These are phyloP conservation scores for Symbiodinium pilosum DNA, from an alignment of 73 alveolate species.

Conservation along the genomic window DNA sequence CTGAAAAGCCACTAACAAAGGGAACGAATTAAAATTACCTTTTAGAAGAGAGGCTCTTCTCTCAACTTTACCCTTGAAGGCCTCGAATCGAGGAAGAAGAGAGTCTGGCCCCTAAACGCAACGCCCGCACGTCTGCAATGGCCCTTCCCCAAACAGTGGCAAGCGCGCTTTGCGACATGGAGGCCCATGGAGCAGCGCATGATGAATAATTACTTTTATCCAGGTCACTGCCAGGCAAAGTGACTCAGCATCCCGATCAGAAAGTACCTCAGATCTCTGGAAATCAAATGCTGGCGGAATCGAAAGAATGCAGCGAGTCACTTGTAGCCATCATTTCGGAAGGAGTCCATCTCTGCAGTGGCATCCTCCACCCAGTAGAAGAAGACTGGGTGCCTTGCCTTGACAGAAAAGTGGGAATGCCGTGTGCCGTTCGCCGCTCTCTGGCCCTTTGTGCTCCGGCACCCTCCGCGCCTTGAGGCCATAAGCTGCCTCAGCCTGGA, in stretches of 20 bases:
- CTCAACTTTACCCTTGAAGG: no score
- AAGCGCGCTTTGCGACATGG: not conserved
- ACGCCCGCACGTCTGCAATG: not conserved
- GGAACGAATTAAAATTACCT: no score
- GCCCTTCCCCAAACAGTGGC: not conserved
- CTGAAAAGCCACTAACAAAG: no score
- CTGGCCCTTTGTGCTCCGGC: not conserved
- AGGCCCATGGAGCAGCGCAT: not conserved
- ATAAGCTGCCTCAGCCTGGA: constrained; percentile 67
- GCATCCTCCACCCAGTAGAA: constrained; percentile 83
- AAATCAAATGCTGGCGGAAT: no score
- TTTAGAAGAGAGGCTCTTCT: no score
- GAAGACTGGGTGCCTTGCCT: constrained; percentile 80
- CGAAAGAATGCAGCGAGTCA: not conserved
- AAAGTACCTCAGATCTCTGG: constrained; percentile 47
- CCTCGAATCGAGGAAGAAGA: no score
- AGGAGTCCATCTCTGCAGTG: constrained; percentile 74
- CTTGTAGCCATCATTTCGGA: constrained; percentile 86
- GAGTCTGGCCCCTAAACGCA: no score
- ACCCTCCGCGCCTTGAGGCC: constrained; percentile 44
- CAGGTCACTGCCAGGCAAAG: constrained; percentile 35
- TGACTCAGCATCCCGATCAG: constrained; percentile 75
- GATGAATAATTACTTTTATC: not conserved
- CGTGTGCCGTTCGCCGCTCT: not conserved
- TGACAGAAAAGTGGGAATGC: no score